phyloP scores from a whole-genome alignment of 495 filamentous ascomycete species.

The Penicillium fimorum region DNA sequence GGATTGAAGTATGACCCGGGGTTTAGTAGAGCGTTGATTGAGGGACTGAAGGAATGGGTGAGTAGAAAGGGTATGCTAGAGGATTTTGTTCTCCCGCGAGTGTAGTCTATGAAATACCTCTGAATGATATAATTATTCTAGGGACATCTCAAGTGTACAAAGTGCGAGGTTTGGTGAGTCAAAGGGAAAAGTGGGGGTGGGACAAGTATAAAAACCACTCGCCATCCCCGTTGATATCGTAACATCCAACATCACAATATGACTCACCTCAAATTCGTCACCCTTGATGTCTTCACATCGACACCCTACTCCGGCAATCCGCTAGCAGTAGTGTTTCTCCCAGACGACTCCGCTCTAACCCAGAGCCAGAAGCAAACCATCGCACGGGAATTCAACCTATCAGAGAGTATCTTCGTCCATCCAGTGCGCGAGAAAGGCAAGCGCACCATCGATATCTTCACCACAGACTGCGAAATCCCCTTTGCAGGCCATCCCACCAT shows the following conservation, averaged over 20 bases:
- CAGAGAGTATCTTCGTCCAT: slow-evolving; percentile 79
- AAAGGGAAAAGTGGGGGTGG: slow-evolving; percentile 8
- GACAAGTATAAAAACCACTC: slow-evolving; percentile 1
- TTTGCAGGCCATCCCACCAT: slow-evolving; percentile 82
- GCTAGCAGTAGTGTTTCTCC: slow-evolving; percentile 43
- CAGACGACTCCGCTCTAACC: slow-evolving; percentile 28
- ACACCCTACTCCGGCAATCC: slow-evolving; percentile 40
- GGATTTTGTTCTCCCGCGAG: slow-evolving; percentile 18
- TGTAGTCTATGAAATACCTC: background rate
- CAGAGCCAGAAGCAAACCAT: slow-evolving; percentile 52
- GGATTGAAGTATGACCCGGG: slow-evolving; percentile 31
- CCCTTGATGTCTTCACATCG: slow-evolving; percentile 47
- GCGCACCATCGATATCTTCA: slow-evolving; percentile 71
- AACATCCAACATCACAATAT: slow-evolving; percentile 12
- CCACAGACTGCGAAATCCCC: slow-evolving; percentile 57
- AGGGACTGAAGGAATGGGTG: slow-evolving; percentile 33
- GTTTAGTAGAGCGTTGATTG: slow-evolving; percentile 29
- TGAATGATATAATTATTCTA: background rate
- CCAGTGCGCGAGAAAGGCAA: slow-evolving; percentile 19
- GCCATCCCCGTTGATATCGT: background rate
- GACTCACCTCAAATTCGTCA: slow-evolving; percentile 35
- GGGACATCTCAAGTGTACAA: background rate
- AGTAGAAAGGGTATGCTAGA: slow-evolving; percentile 13
- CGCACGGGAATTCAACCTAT: slow-evolving; percentile 78
- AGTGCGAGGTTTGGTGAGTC: slow-evolving; percentile 2